Evolutionary conservation across 2,329 filamentous ascomycete genomes (phyloP), one percentile per base, ranked within the genome.

Genomic region (Colletotrichum sublineola): DNA sequence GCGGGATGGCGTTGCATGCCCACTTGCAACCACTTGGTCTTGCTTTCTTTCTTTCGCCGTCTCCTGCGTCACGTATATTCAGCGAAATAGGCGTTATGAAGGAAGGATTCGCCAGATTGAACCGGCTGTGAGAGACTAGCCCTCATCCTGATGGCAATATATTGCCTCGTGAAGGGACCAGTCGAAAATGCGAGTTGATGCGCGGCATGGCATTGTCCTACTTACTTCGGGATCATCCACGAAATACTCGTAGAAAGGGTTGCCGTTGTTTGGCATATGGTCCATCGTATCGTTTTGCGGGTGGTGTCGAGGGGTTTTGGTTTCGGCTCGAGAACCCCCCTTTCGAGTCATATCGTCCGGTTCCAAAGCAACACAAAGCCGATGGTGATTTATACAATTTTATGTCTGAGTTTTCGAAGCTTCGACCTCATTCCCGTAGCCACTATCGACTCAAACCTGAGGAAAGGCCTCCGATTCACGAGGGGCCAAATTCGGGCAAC

Each of bases 141-240:
- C 29, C 50, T 57, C 56, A 5, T 24, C 50, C 50, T 24, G 65
- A 53, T 24, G 36, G 53, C 69, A 8, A 24, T 24, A 48, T 24
- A 29, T 18, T n/a, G 14, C 29, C 40, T 53, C n/a, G 50, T 11
- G 29, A 71, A 52, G 36, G 38, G 36, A n/a, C 33, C 29, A 46
- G 38, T 29, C 31, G 63, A 46, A 24, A 55, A 18, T 15, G 44
- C 46, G n/a, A 44, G 33, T n/a, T 60, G 33, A 57, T 11, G 44
- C 44, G 58, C 42, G 31, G 46, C 14, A 24, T 73, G 60, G 46
- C 14, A 24, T 73, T 53, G 18, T 55, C 60, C 33, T 20, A 61
- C 70, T 73, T 70, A 70, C 70, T 56, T 73, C 66, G 31, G 61
- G 55, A 20, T 70, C 55, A 40, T 73, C 55, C 55, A 69, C 67